Evolutionary conservation across 257 asterid species (phyloP).

Genomic region (Gardenia jasminoides): DNA sequence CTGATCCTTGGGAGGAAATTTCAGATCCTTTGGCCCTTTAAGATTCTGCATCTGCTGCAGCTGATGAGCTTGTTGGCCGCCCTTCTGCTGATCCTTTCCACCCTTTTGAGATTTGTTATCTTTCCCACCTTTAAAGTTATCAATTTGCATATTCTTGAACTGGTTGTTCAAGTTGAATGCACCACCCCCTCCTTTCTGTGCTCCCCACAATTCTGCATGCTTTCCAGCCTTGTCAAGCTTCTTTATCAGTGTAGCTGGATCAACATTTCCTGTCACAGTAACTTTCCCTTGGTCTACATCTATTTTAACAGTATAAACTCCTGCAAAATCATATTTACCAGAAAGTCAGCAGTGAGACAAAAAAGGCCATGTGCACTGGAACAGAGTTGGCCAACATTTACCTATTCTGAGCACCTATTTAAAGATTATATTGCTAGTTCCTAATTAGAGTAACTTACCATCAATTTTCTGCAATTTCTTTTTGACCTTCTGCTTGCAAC

Average conservation of each 20-base stretch:
- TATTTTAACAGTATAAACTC: slow-evolving; percentile 37
- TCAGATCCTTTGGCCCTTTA: slow-evolving; percentile 42
- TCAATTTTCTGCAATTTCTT: slow-evolving; percentile 59
- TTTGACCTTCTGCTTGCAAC: slow-evolving; percentile 59
- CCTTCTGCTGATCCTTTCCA: slow-evolving; percentile 35
- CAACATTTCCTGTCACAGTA: slow-evolving; percentile 65
- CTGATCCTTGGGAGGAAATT: slow-evolving; percentile 44
- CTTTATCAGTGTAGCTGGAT: slow-evolving; percentile 49
- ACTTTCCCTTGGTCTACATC: slow-evolving; percentile 54
- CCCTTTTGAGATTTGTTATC: slow-evolving; percentile 45
- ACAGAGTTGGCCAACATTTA: neutral
- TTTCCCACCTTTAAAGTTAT: slow-evolving; percentile 39
- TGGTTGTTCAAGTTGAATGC: slow-evolving; percentile 34
- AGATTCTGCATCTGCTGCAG: slow-evolving; percentile 32
- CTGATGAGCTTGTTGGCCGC: slow-evolving; percentile 27
- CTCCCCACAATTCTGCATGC: slow-evolving; percentile 70
- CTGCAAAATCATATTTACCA: slow-evolving; percentile 12
- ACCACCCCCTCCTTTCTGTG: slow-evolving; percentile 37
- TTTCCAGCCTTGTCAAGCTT: slow-evolving; percentile 71
- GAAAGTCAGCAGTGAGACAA: neutral
- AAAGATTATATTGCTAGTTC: neutral
- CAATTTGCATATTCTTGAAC: slow-evolving; percentile 48
- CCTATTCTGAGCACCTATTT: neutral
- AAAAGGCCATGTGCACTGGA: neutral
- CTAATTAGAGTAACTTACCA: slow-evolving; percentile 30